Base-by-base conservation (phyloP, 345 rosid species). In the Boechera retrofracta region DNA sequence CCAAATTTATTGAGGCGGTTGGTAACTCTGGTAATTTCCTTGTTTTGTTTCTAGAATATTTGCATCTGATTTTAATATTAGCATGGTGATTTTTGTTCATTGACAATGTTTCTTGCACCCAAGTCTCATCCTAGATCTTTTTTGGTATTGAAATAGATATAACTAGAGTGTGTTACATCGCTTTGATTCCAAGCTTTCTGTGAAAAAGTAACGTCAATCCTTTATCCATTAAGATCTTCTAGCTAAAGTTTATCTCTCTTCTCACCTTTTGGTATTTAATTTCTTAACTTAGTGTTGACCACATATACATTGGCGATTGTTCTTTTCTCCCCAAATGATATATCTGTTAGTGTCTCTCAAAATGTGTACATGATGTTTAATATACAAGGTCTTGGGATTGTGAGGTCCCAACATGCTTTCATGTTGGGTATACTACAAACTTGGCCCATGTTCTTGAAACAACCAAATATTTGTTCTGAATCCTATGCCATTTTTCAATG, bases 1-100 rank as follows among this genome's bases (percentile, higher is more conserved):
- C 76, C 84, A 81, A 81, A 77, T 41, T 81, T 7, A 51, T 49
- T 8, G n/a, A 26, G 9, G 69, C 61, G 18, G 51, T 36, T 61
- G 51, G 51, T 72, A 60, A 58, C 45, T 31, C 44, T 6, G 21
- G 21, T 74, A 2, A 33, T 55, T 56, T 65, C 41, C 38, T 33
- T 44, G 29, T 24, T 42, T 56, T 55, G 31, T 35, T 56, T 33
- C 41, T n/a, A 55, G 63, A 31, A 42, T 64, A 18, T 10, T 44
- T 65, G 24, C 66, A 65, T 56, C 24, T 47, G 32, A 33, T 41
- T 65, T 57, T 65, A 55, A 6, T 10, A 42, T 39, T 47, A 57
- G 5, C 38, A 28, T 57, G 72, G 41, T 21, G 12, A 26, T 26
- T 28, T 57, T 55, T 35, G 47, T 64, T 63, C 35, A 63, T 63